A percentile compares a stretch with the other conserved stretches of the same genome.
phyloP scores from a whole-genome alignment of 345 rosid genomes.

The Acer negundo region DNA sequence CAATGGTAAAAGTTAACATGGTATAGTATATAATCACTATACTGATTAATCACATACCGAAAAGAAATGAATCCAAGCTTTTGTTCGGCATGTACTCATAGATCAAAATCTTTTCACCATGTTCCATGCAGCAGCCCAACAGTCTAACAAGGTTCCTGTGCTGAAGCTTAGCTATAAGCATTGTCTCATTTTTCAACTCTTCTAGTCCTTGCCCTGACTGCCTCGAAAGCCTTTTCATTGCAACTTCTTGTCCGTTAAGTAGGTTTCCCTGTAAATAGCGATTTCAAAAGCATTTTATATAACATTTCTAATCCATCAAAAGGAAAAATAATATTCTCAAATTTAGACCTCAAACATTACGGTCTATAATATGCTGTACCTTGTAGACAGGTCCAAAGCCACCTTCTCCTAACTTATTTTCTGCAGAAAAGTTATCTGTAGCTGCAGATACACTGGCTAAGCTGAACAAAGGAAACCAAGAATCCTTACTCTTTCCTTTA shows the following conservation, averaged over 20 bases:
- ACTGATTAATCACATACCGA: constrained; percentile 30
- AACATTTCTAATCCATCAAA: too few species aligned
- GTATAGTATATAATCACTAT: too few species aligned
- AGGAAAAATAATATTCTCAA: neutral
- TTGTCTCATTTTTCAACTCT: constrained; percentile 43
- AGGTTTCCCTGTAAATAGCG: constrained; percentile 37
- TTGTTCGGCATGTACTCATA: constrained; percentile 42
- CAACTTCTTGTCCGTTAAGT: constrained; percentile 44
- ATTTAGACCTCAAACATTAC: too few species aligned
- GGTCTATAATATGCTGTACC: constrained; percentile 13
- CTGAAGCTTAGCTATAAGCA: constrained; percentile 52
- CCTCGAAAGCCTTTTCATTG: constrained; percentile 51
- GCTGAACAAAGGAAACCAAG: constrained; percentile 40
- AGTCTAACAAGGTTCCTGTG: constrained; percentile 56
- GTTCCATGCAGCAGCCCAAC: constrained; percentile 44
- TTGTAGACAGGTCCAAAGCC: constrained; percentile 57
- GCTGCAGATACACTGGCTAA: constrained; percentile 44
- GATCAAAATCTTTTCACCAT: constrained; percentile 21
- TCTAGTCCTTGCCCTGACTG: constrained; percentile 47
- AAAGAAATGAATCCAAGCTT: constrained; percentile 44
- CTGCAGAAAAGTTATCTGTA: constrained; percentile 37
- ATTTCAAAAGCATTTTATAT: too few species aligned
- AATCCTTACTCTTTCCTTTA: constrained; percentile 21
- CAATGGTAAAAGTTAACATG: neutral
- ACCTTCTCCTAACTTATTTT: constrained; percentile 52